Base-by-base conservation (phyloP, 768 basidiomycete genomes). In the Rhodotorula babjevae region DNA sequence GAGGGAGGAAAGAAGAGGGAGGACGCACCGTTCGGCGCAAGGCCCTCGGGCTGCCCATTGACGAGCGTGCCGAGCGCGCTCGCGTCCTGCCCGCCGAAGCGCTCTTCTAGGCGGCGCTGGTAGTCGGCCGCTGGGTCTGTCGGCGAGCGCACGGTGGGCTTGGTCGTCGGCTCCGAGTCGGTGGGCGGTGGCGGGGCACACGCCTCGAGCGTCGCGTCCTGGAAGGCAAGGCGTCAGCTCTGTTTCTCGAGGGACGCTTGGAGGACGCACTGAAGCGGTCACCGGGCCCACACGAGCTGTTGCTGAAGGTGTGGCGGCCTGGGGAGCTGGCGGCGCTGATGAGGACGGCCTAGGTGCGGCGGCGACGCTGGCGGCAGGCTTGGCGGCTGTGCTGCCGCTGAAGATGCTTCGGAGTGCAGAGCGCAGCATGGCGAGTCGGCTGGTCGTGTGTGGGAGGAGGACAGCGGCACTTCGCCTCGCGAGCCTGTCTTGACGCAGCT, bases 51-150 rank as follows among this genome's bases (percentile, higher is more conserved):
- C 36, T 70, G 31, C 8, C 69, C 69, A 36, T 70, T 57, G 31
- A 70, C 69, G 10, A 70, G 40, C 18, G 60, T n/a, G 2, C 69
- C 69, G 5, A 70, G 29, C 40, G 69, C 69, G 0, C 58, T 57
- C 19, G 69, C 47, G 27, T 70, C 69, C 16, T 27, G 57, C 3
- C 69, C 69, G 8, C 69, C 69, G 42, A 70, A 70, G 29, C 69
- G 47, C 23, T 70, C 69, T 31, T 70, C 69, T 29, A 70, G 63
- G 0, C 42, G 50, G 2, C 44, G 46, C 58, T 64, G 18, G 58
- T 70, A 70, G 29, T 60, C 69, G 8, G 29, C 42, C 7, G 69
- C 57, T 9, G 61, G 47, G 23, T 50, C 47, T 29, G 21, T 23
- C 33, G 58, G 58, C 10, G 25, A 40, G 27, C 55, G n/a, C 15